Evolutionary conservation across 129 eudicot species (phyloP).

Genomic region (Flaveria ramosissima): DNA sequence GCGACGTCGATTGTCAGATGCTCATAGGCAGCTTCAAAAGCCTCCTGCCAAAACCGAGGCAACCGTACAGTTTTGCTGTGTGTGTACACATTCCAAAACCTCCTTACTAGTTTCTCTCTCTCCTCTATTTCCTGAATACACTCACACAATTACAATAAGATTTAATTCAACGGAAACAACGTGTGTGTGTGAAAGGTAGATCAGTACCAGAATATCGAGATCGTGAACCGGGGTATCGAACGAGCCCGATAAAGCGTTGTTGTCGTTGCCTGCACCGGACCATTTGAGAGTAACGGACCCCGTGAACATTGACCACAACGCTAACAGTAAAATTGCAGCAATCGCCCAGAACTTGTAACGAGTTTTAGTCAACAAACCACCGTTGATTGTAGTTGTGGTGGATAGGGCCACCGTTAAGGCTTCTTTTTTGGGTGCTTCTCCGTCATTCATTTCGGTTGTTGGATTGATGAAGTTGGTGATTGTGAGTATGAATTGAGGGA

Average conservation of each 20-base stretch:
- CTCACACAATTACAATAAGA: not conserved
- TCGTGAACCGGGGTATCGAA: slow-evolving; percentile 56
- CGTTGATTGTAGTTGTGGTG: slow-evolving; percentile 17
- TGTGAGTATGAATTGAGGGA: not conserved
- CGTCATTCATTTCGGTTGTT: slow-evolving; percentile 48
- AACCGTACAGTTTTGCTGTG: slow-evolving; percentile 51
- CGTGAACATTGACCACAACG: slow-evolving; percentile 90
- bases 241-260: slow-evolving; percentile 38
- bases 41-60: slow-evolving; percentile 80
- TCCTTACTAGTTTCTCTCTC: slow-evolving; percentile 77
- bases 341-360: slow-evolving; percentile 80
- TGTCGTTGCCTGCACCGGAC: slow-evolving; percentile 51
- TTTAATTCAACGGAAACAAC: not conserved
- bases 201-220: slow-evolving; percentile 66
- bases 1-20: slow-evolving; percentile 65
- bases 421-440: slow-evolving; percentile 47
- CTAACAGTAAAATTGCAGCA: slow-evolving; percentile 57
- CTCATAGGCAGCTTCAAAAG: slow-evolving; percentile 84
- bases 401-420: slow-evolving; percentile 10
- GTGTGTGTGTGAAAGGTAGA: not conserved
- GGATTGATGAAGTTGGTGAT: slow-evolving; percentile 5
- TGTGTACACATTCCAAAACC: slow-evolving; percentile 82
- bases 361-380: slow-evolving; percentile 46
- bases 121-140: slow-evolving; percentile 74
- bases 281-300: slow-evolving; percentile 80